These are phyloP conservation scores for Scytalidium lignicola DNA, from an alignment of 2,329 filamentous ascomycete genomes.

Conservation along the genomic window DNA sequence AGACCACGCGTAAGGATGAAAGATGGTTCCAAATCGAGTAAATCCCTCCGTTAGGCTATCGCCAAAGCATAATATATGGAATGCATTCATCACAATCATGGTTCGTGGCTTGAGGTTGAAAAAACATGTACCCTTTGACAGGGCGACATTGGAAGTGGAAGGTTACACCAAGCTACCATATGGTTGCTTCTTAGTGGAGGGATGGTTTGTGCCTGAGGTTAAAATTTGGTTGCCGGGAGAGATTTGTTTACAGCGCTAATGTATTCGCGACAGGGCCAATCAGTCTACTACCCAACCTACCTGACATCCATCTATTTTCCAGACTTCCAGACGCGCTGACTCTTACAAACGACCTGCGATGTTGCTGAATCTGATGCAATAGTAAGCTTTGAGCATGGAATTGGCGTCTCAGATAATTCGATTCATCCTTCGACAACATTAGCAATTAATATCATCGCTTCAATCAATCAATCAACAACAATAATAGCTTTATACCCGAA, in stretches of 20 bases:
- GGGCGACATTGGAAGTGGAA: neutral
- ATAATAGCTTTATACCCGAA: neutral
- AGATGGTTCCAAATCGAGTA: slow-evolving; percentile 33
- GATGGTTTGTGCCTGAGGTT: neutral
- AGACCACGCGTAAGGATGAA: slow-evolving; percentile 48
- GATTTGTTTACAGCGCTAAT: neutral
- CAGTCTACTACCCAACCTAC: neutral
- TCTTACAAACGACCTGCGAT: slow-evolving; percentile 20
- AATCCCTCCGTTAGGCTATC: slow-evolving; percentile 51
- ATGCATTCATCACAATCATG: slow-evolving; percentile 16
- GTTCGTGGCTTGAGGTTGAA: slow-evolving; percentile 3
- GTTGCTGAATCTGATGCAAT: slow-evolving; percentile 12
- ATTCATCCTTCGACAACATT: slow-evolving; percentile 7
- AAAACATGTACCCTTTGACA: slow-evolving; percentile 1
- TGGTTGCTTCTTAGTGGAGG: neutral
- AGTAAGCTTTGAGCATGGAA: slow-evolving; percentile 19
- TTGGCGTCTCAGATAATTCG: slow-evolving; percentile 13
- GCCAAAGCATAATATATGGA: slow-evolving; percentile 25
- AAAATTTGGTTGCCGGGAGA: neutral
- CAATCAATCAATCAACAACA: neutral
- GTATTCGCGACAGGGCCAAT: slow-evolving; percentile 1
- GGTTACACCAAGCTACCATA: neutral
- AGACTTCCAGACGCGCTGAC: slow-evolving; percentile 21
- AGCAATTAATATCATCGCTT: slow-evolving; percentile 10
- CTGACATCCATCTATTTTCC: slow-evolving; percentile 2